Evolutionary conservation across 2,329 filamentous ascomycete species (phyloP).

Genomic region (Fusarium avenaceum): DNA sequence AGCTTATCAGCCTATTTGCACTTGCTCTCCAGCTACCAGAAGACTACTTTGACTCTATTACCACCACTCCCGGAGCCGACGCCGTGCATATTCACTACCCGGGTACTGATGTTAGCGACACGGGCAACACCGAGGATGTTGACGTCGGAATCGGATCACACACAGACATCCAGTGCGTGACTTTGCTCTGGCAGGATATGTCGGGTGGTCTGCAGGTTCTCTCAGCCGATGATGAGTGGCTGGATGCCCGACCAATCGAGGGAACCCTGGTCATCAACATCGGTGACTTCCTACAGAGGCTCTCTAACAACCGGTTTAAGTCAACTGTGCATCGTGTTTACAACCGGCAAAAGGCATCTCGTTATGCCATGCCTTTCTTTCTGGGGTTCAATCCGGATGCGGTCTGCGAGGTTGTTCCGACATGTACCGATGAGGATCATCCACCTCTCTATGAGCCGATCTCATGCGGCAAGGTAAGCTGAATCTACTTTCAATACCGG

Average conservation of each 20-base stretch:
- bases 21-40: constrained; percentile 13
- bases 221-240: constrained; percentile 22
- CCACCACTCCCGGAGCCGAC: constrained; percentile 11
- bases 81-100: constrained; percentile 27
- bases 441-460: constrained; percentile 21
- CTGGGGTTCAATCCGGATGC: constrained; percentile 14
- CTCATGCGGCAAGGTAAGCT: constrained; percentile 9
- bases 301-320: constrained; percentile 8
- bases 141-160: constrained; percentile 19
- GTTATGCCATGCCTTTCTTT: constrained; percentile 18
- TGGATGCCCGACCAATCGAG: constrained; percentile 2
- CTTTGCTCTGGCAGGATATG: constrained; percentile 29
- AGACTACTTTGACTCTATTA: constrained; percentile 16
- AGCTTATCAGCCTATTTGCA: constrained; percentile 12
- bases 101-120: not conserved
- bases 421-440: constrained; percentile 4
- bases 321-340: constrained; percentile 23
- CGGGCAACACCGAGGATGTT: not conserved
- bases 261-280: constrained; percentile 22
- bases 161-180: constrained; percentile 18
- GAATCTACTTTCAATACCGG: fast-evolving
- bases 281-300: constrained; percentile 12
- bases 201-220: constrained; percentile 13
- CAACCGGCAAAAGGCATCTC: constrained; percentile 11
- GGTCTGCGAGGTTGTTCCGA: constrained; percentile 15